Conservation (phyloP, 495 filamentous ascomycete species). For the Penicillium bialowiezense region DNA sequence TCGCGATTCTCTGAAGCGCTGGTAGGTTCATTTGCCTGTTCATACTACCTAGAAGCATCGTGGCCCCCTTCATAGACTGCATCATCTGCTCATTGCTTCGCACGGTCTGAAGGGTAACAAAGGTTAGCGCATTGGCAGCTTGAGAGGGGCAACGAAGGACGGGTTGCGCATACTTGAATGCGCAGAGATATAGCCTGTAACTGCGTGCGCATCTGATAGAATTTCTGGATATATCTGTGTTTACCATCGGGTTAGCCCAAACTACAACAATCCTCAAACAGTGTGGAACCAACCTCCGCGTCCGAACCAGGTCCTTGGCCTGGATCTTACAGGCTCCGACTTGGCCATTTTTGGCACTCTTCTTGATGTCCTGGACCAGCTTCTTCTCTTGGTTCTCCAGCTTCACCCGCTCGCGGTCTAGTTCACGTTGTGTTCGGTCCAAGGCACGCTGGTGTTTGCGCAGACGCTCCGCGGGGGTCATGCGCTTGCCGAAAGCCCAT, state of each 20-base stretch:
- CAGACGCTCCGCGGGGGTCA: conserved; percentile 93
- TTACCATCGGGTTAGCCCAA: conserved; percentile 1
- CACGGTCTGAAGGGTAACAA: conserved; percentile 63
- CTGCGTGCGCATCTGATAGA: conserved; percentile 96
- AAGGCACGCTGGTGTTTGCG: conserved; percentile 96
- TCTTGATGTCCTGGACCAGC: conserved; percentile 90
- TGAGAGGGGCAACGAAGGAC: neutral
- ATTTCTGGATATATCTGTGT: conserved; percentile 88
- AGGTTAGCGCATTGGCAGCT: conserved; percentile 1
- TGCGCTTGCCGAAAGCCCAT: conserved; percentile 98
- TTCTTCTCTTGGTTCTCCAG: conserved; percentile 99
- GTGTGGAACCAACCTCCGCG: conserved; percentile 60
- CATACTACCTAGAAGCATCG: conserved; percentile 88
- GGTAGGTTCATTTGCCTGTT: conserved; percentile 97
- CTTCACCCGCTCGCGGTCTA: conserved; percentile 90
- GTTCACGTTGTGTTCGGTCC: conserved; percentile 93
- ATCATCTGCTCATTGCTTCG: conserved; percentile 99
- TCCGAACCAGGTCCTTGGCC: conserved; percentile 93
- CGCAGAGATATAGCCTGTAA: conserved; percentile 92
- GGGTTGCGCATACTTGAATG: conserved; percentile 67
- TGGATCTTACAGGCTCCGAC: conserved; percentile 96
- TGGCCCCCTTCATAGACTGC: conserved; percentile 98
- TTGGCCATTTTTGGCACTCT: conserved; percentile 95
- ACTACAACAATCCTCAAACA: neutral
- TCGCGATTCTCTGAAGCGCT: conserved; percentile 90